Base-by-base conservation (phyloP, 1,284 basidiomycete genomes). In the Thelephora terrestris region DNA sequence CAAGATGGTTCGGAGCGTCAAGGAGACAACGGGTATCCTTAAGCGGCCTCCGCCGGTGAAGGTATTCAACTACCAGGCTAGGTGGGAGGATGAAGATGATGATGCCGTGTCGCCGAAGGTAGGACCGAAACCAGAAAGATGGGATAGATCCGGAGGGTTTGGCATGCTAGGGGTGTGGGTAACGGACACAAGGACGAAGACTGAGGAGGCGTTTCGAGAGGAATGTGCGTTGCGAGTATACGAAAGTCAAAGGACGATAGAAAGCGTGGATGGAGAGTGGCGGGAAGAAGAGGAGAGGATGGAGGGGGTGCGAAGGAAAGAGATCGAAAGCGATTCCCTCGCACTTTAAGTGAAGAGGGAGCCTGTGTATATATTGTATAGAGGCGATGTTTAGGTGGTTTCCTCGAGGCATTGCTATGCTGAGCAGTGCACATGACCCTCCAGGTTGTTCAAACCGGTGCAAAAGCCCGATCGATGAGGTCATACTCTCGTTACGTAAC, bases 11-110 rank as follows among this genome's bases (percentile, higher is more conserved):
- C 39, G n/a, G 21, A 16, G n/a, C 12, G 25, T 21, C 18, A 21
- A 42, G 20, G 39, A 42, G 16, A 42, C 39, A 10, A 14, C 10
- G 9, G n/a, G 48, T 25, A 39, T 54, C 20, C 47, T 58, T 38
- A 57, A 52, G 45, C 35, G 35, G 14, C 47, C 55, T 20, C 38
- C 24, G 14, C 52, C 52, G n/a, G 49, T 48, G 10, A 53, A 48
- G 36, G 46, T 48, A n/a, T 37, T 56, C 4, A 23, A 43, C 6
- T 56, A 54, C 53, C 39, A 42, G 39, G 7, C 1, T 21, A 14
- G n/a, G 20, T 51, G 50, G 48, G 34, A 23, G 24, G 50, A 51
- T n/a, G 40, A 49, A 35, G 25, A 21, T 5, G 50, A 50, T 35
- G 40, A 46, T 24, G 37, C 17, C 10, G 7, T 47, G 18, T 53